Evolutionary conservation across 352 stramenopile species (phyloP).

Genomic region (Phytophthora ramorum): DNA sequence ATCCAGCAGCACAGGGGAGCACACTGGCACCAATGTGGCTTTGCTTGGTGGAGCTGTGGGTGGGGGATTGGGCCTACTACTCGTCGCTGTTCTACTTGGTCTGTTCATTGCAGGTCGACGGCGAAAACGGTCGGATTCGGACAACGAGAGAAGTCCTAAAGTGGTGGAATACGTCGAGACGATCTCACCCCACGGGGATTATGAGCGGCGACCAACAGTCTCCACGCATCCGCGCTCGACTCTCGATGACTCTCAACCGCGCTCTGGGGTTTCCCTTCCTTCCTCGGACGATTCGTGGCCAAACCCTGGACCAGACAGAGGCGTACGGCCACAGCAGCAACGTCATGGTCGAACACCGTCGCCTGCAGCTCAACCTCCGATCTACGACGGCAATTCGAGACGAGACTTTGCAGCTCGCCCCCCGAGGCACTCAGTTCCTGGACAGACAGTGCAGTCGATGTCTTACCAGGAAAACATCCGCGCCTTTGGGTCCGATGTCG

Average conservation of each 20-base stretch:
- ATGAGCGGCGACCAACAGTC: slow-evolving; percentile 10
- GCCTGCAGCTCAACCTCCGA: neutral
- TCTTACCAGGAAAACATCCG: neutral
- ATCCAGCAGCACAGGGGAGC: neutral
- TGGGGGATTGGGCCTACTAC: slow-evolving; percentile 20
- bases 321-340: neutral
- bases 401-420: neutral
- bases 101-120: slow-evolving; percentile 16
- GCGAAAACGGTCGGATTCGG: slow-evolving; percentile 10
- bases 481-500: slow-evolving; percentile 3
- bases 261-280: slow-evolving; percentile 10
- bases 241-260: slow-evolving; percentile 19
- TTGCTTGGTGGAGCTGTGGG: slow-evolving; percentile 25
- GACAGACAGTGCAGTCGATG: neutral
- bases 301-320: slow-evolving; percentile 5
- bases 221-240: slow-evolving; percentile 20
- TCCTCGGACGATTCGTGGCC: slow-evolving; percentile 17
- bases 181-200: slow-evolving; percentile 7
- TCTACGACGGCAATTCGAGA: neutral
- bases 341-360: neutral
- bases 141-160: slow-evolving; percentile 14
- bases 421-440: slow-evolving; percentile 3
- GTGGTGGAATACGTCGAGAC: slow-evolving; percentile 14
- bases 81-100: slow-evolving; percentile 19
- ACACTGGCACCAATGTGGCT: slow-evolving; percentile 10